Percentiles rank a stretch among this genome's conserved stretches.
These are phyloP conservation scores for Colletotrichum zoysiae DNA, from an alignment of 2,329 filamentous ascomycete genomes.

Conservation along the genomic window DNA sequence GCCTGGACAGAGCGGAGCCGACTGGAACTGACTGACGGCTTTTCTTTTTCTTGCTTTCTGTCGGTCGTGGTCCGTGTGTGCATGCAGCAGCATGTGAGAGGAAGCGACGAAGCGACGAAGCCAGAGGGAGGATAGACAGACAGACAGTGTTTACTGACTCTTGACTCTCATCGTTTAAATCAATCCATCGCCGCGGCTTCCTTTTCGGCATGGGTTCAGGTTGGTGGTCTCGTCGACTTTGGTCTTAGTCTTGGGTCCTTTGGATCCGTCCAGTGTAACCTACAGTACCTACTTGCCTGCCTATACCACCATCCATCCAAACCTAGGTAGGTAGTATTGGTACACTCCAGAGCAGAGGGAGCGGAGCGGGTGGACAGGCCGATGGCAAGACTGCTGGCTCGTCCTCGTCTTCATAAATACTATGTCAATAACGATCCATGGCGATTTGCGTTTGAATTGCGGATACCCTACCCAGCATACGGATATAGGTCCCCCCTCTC, in stretches of 20 bases:
- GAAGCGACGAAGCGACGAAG: neutral
- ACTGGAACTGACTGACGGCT: slow-evolving; percentile 31
- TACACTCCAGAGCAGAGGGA: too few relatives aligned
- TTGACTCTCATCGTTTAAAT: slow-evolving; percentile 35
- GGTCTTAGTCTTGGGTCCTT: slow-evolving; percentile 29
- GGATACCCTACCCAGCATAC: neutral
- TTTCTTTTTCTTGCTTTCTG: neutral
- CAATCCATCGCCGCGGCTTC: slow-evolving; percentile 28
- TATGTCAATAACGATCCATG: neutral
- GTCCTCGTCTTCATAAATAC: slow-evolving; percentile 9
- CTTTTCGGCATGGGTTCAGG: slow-evolving; percentile 12
- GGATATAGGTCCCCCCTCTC: neutral
- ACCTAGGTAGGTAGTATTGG: too few relatives aligned
- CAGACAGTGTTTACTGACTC: slow-evolving; percentile 11
- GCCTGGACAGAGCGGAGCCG: slow-evolving; percentile 15
- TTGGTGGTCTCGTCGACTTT: slow-evolving; percentile 8
- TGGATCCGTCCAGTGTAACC: slow-evolving; percentile 20
- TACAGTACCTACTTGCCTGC: too few relatives aligned
- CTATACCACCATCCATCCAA: too few relatives aligned
- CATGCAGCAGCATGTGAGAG: neutral
- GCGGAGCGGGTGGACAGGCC: neutral
- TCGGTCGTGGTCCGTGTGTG: neutral
- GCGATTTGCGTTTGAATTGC: slow-evolving; percentile 12
- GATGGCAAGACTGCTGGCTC: neutral
- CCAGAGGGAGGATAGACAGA: neutral